Base-by-base conservation (phyloP, 495 filamentous ascomycete genomes). In the Penicillium roqueforti region DNA sequence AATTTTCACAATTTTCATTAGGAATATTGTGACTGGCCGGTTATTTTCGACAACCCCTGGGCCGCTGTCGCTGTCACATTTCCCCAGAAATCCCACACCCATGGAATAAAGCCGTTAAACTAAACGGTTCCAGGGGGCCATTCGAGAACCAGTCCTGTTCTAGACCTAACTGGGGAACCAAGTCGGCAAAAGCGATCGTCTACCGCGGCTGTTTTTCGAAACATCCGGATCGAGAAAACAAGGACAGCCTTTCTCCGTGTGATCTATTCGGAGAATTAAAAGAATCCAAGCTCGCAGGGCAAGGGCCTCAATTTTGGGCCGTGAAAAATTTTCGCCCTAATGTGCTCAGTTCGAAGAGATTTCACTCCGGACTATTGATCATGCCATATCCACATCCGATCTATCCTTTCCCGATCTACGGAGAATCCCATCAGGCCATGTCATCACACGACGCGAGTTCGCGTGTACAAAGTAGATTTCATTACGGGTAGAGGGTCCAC, bases 351-450 rank as follows among this genome's bases (percentile, higher is more conserved):
- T n/a, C n/a, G n/a, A n/a, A n/a, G n/a, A n/a, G n/a, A n/a, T n/a
- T n/a, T n/a, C n/a, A n/a, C n/a, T n/a, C n/a, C n/a, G n/a, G n/a
- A n/a, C n/a, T n/a, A 6, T 49, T 37, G 38, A 63, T 63, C 60
- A 60, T 54, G 44, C 60, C 51, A 62, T 57, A 47, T 19, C 39
- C 39, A 53, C n/a, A n/a, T n/a, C n/a, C n/a, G n/a, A n/a, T n/a
- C n/a, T n/a, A n/a, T n/a, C n/a, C n/a, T n/a, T n/a, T n/a, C 34
- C 59, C 26, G 20, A 29, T 37, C 42, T 22, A n/a, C 13, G 31
- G n/a, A n/a, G n/a, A n/a, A n/a, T n/a, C 14, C 14, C 28, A 55
- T 63, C 61, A 58, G 29, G 55, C 58, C 61, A 61, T 49, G 40
- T 34, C 44, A 61, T 58, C 60, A 61, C 37, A 31, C 49, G 55